These are phyloP conservation scores for Aphanocladium album DNA, from an alignment of 2,329 filamentous ascomycete genomes.

Conservation along the genomic window DNA sequence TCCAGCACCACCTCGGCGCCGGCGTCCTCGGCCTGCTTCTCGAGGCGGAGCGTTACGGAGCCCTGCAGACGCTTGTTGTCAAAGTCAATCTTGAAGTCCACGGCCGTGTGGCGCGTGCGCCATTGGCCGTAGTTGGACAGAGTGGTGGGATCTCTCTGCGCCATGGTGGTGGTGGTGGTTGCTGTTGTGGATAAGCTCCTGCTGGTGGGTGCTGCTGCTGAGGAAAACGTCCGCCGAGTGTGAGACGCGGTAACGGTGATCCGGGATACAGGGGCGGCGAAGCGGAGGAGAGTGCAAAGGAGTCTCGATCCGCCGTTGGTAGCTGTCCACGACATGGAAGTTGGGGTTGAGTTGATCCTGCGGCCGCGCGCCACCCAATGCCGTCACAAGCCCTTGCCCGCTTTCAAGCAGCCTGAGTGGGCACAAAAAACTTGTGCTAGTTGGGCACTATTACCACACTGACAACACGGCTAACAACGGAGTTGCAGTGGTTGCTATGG, in stretches of 20 bases:
- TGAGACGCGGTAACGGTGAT: neutral
- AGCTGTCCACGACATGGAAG: conserved; percentile 1
- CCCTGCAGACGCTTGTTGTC: conserved; percentile 71
- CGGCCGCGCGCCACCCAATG: neutral
- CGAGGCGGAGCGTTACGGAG: conserved; percentile 68
- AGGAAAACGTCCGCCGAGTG: neutral
- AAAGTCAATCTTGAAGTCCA: conserved; percentile 80
- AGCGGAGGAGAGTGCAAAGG: neutral
- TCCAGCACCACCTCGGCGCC: conserved; percentile 80
- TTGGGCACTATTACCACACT: neutral
- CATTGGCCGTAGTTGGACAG: conserved; percentile 88
- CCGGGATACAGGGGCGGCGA: neutral
- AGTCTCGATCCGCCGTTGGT: conserved; percentile 7
- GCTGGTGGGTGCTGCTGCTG: neutral
- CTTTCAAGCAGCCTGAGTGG: neutral
- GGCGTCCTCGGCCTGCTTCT: conserved; percentile 68
- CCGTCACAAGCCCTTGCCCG: neutral
- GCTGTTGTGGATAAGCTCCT: neutral
- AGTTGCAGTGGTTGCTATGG: neutral
- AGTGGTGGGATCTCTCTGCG: conserved; percentile 77
- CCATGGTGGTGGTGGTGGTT: conserved; percentile 4
- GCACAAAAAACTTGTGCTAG: neutral
- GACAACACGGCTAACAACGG: conserved; percentile 2
- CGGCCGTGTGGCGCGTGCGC: conserved; percentile 76
- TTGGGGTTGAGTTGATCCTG: neutral